Evolutionary conservation across 257 asterid species (phyloP), one percentile per base, ranked within the genome.

Genomic region (Verbascum thapsus): DNA sequence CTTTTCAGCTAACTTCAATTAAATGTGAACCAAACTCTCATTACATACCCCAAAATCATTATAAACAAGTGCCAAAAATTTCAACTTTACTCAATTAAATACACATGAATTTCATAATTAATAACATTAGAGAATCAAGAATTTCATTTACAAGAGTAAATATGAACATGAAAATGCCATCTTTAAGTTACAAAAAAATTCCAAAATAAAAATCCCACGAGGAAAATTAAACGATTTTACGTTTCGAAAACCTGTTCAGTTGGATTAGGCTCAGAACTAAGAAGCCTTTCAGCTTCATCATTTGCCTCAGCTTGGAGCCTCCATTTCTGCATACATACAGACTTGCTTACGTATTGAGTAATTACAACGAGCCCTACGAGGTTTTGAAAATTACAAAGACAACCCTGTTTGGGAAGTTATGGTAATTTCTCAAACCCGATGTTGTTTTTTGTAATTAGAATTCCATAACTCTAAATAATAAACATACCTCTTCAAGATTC

Each of bases 231-330:
- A 18, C 13, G 13, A 18, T 63, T n/a, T n/a, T 75, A 77, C 68
- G 77, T 76, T 45, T 76, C 94, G 38, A 65, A n/a, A 61, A 76
- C 63, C 73, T 86, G 87, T 69, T 84, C 95, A 1, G 77, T 61
- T 6, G 81, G 70, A 58, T 67, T 12, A 26, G 84, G 79, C 64
- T 91, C 96, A 11, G 98, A 83, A 53, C 91, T 86, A 13, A 92
- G 85, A 66, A 92, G 96, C 57, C 96, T 76, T 74, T 92, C 97
- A 0, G 94, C 97, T 68, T 89, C 98, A 51, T 92, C 97, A 2
- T 82, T 88, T 50, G 96, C 98, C 85, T 89, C 98, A 6, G 91
- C 98, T 80, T 92, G 97, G 53, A 83, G 32, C 67, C 64, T 90
- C 98, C 98, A 92, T 81, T 89, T 92, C 97, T 92, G 85, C 70